A percentile compares a stretch with the other conserved stretches of the same genome.
phyloP scores from a whole-genome alignment of 2,329 filamentous ascomycete species.

The Alternaria solani region DNA sequence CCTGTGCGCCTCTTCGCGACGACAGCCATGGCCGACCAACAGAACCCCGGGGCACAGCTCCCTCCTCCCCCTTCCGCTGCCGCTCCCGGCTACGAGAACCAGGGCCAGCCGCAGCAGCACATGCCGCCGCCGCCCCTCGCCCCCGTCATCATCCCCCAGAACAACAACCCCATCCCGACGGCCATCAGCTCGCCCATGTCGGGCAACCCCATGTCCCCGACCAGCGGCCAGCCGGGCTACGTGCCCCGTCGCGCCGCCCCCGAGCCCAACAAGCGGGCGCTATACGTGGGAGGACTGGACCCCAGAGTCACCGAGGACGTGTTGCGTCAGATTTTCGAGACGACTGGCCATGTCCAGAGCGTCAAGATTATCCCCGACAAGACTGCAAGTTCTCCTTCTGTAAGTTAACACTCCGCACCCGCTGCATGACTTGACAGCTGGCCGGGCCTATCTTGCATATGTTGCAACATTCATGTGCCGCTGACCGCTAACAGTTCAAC shows the following conservation, averaged over 20 bases:
- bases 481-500: slow-evolving; percentile 30
- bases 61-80: slow-evolving; percentile 74
- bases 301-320: slow-evolving; percentile 96
- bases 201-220: slow-evolving; percentile 82
- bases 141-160: slow-evolving; percentile 86
- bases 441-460: slow-evolving; percentile 21
- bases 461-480: slow-evolving; percentile 14
- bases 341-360: slow-evolving; percentile 95
- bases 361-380: slow-evolving; percentile 99
- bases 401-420: slow-evolving; percentile 25
- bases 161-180: slow-evolving; percentile 93
- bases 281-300: slow-evolving; percentile 95
- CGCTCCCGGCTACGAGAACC: slow-evolving; percentile 79
- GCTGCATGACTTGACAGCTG: slow-evolving; percentile 22
- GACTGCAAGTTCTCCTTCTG: slow-evolving; percentile 74
- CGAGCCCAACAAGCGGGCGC: slow-evolving; percentile 96
- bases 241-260: slow-evolving; percentile 84
- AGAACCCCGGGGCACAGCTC: slow-evolving; percentile 69
- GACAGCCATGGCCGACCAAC: slow-evolving; percentile 77
- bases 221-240: slow-evolving; percentile 76
- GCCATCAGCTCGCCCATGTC: slow-evolving; percentile 90
- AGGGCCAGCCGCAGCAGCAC: slow-evolving; percentile 71
- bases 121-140: slow-evolving; percentile 92
- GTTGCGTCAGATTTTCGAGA: slow-evolving; percentile 97
- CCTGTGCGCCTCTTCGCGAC: slow-evolving; percentile 19